phyloP scores from a whole-genome alignment of 2,329 filamentous ascomycete species.

The Xylogone sp. region DNA sequence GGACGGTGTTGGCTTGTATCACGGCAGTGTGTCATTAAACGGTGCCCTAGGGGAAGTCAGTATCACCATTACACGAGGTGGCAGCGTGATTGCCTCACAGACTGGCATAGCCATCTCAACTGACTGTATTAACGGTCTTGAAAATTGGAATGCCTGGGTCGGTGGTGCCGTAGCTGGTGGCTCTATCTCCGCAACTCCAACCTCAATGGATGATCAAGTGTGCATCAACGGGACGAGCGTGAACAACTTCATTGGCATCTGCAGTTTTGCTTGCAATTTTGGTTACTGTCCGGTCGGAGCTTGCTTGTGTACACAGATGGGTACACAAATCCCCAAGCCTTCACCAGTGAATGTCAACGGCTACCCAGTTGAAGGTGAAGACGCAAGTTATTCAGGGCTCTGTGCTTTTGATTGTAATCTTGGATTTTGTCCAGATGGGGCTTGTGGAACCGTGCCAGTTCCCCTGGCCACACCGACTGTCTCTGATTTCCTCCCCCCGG shows the following conservation, averaged over 20 bases:
- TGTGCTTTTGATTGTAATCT: conserved; percentile 13
- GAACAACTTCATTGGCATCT: conserved; percentile 19
- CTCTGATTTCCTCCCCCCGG: conserved; percentile 3
- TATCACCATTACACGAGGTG: conserved; percentile 23
- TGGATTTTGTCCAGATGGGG: conserved; percentile 10
- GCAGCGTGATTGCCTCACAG: conserved; percentile 18
- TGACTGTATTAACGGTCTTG: conserved; percentile 20
- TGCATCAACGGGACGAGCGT: conserved; percentile 21
- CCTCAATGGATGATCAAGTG: conserved; percentile 5
- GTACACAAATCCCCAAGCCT: conserved; percentile 6
- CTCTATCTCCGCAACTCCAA: not conserved
- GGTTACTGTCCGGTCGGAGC: conserved; percentile 24
- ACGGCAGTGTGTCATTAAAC: conserved; percentile 10
- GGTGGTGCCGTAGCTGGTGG: conserved; percentile 17
- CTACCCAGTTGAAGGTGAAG: conserved; percentile 13
- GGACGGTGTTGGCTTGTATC: conserved; percentile 28
- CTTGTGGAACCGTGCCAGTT: conserved; percentile 2
- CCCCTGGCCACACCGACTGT: not conserved
- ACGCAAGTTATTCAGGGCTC: conserved; percentile 13
- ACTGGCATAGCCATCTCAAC: conserved; percentile 21
- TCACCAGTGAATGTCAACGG: conserved; percentile 8
- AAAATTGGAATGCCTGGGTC: conserved; percentile 35
- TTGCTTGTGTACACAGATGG: conserved; percentile 20
- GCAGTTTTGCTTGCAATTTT: conserved; percentile 22
- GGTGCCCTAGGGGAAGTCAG: conserved; percentile 20